Base-by-base conservation (phyloP, 257 asterid species). In the Ligustrum vulgare region DNA sequence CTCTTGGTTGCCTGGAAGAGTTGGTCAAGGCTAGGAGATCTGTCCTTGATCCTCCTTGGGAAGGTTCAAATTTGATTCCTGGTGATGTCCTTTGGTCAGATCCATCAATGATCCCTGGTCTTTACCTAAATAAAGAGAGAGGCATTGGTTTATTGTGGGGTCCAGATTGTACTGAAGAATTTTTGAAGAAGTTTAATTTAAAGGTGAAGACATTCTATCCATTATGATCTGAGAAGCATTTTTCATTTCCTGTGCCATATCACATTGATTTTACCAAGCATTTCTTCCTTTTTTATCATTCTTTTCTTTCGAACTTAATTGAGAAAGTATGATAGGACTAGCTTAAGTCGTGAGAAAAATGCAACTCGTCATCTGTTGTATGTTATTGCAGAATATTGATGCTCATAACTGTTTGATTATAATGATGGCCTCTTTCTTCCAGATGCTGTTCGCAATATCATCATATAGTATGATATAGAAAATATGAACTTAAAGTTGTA, bases 21-120 rank as follows among this genome's bases (percentile, higher is more conserved):
- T 86, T 95, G 63, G 87, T 87, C 64, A 95, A 84, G 85, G 97
- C 98, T 76, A 87, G 98, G 84, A 90, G 98, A 80, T 87, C 98
- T 70, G 97, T 95, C 72, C 98, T 95, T 78, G 99, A 95, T 86
- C 98, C 99, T 82, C 98, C 98, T 1, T 93, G 99, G 99, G 91
- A 95, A 86, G 98, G 99, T 76, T 80, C 80, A 31, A 95, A 95
- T 81, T 77, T 95, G 91, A 95, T 95, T 72, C 99, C 99, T 13
- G 99, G 99, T 74, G 99, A 95, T 74, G 92, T 95, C 64, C 84
- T 95, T 43, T 95, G 99, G 99, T 95, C 99, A 31, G 98, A 95
- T 82, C 99, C 99, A 28, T 91, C 96, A 32, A 88, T 90, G 96
- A 76, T 8, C 37, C 87, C 91, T 18, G 98, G 99, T 75, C 97